These are phyloP conservation scores for Cupressus sempervirens DNA, from an alignment of 75 land plant genomes.

Conservation along the genomic window DNA sequence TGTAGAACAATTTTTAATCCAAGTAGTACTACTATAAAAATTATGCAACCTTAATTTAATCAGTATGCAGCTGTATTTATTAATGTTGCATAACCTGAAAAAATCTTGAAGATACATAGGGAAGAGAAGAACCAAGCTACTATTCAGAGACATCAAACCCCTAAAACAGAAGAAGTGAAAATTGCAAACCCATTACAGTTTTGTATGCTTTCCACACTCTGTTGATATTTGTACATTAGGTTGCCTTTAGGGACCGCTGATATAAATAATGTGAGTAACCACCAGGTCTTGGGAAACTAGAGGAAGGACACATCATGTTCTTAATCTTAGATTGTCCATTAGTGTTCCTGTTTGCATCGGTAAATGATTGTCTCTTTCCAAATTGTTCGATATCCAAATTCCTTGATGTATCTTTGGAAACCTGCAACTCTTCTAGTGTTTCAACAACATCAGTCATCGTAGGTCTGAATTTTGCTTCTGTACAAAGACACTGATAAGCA, in stretches of 20 bases:
- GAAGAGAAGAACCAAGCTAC: neutral
- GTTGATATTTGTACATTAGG: neutral
- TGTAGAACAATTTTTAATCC: neutral
- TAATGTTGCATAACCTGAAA: neutral
- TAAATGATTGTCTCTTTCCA: slow-evolving; percentile 3
- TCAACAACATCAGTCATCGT: slow-evolving; percentile 50
- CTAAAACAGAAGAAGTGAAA: slow-evolving; percentile 2
- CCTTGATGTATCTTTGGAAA: slow-evolving; percentile 28
- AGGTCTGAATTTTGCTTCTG: slow-evolving; percentile 49
- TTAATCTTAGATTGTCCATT: slow-evolving; percentile 6
- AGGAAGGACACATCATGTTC: slow-evolving; percentile 5
- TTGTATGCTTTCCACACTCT: slow-evolving; percentile 3
- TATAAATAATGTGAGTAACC: slow-evolving; percentile 1
- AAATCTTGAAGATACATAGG: neutral
- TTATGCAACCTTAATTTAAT: neutral
- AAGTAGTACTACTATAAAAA: neutral
- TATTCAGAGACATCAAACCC: neutral
- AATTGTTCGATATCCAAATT: slow-evolving; percentile 13
- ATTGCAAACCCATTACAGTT: slow-evolving; percentile 3
- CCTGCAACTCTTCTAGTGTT: slow-evolving; percentile 45
- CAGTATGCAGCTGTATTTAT: neutral
- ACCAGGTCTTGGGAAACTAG: slow-evolving; percentile 4
- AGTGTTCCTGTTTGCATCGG: neutral
- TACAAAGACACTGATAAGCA: slow-evolving; percentile 43
- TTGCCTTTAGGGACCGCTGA: neutral